Conservation (phyloP, 257 asterid species). For the Euphrasia confusa region DNA sequence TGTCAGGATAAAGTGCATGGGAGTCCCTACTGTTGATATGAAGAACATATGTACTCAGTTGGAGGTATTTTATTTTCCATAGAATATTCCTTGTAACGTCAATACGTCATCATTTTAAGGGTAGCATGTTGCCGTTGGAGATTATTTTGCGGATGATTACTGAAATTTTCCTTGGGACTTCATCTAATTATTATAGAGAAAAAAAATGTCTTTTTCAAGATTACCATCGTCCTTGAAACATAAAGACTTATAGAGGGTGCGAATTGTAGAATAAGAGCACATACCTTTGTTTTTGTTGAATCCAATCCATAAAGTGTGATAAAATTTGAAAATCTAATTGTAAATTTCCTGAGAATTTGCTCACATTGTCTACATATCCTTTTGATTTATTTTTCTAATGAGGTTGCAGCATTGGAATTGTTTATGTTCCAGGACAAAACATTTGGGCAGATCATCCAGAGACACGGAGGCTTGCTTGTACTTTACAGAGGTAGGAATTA, state of each 20-base stretch:
- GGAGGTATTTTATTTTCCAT: constrained; percentile 55
- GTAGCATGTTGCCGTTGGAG: background rate
- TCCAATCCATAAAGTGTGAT: background rate
- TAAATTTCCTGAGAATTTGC: no score
- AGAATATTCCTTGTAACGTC: background rate
- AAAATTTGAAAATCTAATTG: no score
- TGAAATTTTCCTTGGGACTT: background rate
- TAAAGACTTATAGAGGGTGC: no score
- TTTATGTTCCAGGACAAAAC: constrained; percentile 63
- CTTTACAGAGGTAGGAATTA: constrained; percentile 85
- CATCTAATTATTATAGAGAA: background rate
- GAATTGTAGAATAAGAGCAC: no score
- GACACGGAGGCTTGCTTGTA: constrained; percentile 67
- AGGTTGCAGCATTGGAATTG: constrained; percentile 1
- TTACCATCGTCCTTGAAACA: no score
- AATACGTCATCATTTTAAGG: background rate
- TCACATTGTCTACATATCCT: background rate
- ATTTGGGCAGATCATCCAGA: constrained; percentile 68
- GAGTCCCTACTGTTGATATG: constrained; percentile 94
- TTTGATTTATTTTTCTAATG: background rate
- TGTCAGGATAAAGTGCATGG: constrained; percentile 92
- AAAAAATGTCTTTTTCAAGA: no score
- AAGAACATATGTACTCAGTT: constrained; percentile 72
- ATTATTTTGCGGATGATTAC: no score
- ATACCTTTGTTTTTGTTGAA: background rate